Evolutionary conservation across 192 early-diverging fungal species (phyloP), one percentile per base, ranked within the genome.

Genomic region (Spizellomyces punctatus): DNA sequence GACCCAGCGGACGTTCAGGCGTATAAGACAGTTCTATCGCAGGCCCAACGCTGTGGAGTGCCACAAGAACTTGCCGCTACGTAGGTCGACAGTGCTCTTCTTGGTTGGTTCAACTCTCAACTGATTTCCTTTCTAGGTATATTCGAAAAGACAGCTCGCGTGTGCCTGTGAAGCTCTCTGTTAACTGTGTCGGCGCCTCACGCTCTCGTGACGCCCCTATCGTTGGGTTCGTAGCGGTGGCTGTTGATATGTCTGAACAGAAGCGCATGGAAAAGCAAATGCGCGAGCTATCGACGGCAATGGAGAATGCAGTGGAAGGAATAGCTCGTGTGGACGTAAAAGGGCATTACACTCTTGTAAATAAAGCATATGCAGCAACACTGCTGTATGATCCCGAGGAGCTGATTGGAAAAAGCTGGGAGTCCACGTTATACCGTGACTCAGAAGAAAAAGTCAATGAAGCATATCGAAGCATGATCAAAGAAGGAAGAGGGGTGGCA

Each of bases 251-350:
- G n/a, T 19, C 54, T 7, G 54, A 56, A 56, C 54, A 56, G 7
- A 56, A 56, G 54, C 54, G 54, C 54, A n/a, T 56, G n/a, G 54
- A 56, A 56, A 56, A 56, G 54, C 54, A 56, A 56, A 56, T 56
- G 54, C n/a, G 54, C 0, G 54, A 56, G 54, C 22, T 56, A 22
- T 56, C 54, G n/a, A 56, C 54, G 54, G 54, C 54, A 56, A 56
- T 56, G 54, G 54, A 56, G 7, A 56, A 56, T 22, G 54, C 54
- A 6, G 54, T 56, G 54, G 54, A 56, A 22, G 54, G 54, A 22
- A 56, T 56, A 56, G n/a, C 54, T 56, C 54, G 54, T n/a, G n/a
- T 56, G 54, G 54, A 56, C 22, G 22, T 56, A n/a, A 56, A 56
- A 19, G 54, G 54, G 7, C 54, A 22, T 19, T 56, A 56, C 7